Conservation (phyloP, 495 filamentous ascomycete genomes). For the Xylaria sp. region DNA sequence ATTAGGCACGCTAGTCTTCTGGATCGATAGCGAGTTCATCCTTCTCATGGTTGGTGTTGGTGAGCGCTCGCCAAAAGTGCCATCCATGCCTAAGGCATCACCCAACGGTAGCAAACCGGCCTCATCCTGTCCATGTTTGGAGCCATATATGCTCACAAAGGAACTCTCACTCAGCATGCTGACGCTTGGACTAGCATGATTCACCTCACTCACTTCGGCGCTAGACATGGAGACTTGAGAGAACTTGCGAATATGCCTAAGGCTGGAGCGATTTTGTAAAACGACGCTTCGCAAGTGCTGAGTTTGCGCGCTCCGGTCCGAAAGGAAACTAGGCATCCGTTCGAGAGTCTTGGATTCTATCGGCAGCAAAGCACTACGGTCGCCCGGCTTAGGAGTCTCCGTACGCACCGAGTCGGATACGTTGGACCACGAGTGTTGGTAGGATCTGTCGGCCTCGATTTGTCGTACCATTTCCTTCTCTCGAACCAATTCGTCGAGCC, state of each 20-base stretch:
- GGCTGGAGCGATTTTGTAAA: constrained; percentile 54
- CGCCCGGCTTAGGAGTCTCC: constrained; percentile 33
- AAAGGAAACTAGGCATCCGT: constrained; percentile 72
- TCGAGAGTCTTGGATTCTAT: constrained; percentile 42
- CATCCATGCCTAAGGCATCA: constrained; percentile 40
- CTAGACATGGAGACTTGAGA: constrained; percentile 46
- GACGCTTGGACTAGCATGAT: constrained; percentile 66
- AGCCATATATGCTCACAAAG: constrained; percentile 71
- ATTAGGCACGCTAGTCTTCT: neutral
- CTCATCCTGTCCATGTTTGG: constrained; percentile 39
- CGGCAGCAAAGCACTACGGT: constrained; percentile 28
- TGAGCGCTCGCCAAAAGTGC: constrained; percentile 31
- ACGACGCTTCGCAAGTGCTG: constrained; percentile 72
- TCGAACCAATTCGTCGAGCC: constrained; percentile 61
- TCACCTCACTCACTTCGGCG: constrained; percentile 44
- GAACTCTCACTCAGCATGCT: constrained; percentile 84
- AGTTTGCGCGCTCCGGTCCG: constrained; percentile 65
- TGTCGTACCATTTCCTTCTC: constrained; percentile 52
- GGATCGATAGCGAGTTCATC: constrained; percentile 17
- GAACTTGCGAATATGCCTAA: constrained; percentile 48
- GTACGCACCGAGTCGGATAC: constrained; percentile 20
- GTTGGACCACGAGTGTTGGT: constrained; percentile 30
- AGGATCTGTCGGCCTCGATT: constrained; percentile 44
- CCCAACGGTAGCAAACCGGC: constrained; percentile 31
- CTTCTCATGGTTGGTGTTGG: constrained; percentile 28